phyloP scores from a whole-genome alignment of 2,329 filamentous ascomycete genomes.

The Hypoxylon sp. region DNA sequence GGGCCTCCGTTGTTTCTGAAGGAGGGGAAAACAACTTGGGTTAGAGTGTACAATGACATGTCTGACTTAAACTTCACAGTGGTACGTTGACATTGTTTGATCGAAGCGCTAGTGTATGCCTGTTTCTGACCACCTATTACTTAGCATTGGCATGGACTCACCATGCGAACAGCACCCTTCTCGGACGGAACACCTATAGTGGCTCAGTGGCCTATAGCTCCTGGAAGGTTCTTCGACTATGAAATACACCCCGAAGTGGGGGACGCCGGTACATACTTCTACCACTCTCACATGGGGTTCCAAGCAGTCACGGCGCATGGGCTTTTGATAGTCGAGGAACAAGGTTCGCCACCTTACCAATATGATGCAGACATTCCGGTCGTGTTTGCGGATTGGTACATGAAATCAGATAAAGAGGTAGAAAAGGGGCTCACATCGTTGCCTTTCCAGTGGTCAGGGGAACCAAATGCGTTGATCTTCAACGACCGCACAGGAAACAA shows the following conservation, averaged over 20 bases:
- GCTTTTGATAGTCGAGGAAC: slow-evolving; percentile 70
- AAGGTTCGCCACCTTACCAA: slow-evolving; percentile 64
- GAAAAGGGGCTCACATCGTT: slow-evolving; percentile 63
- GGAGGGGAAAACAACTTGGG: slow-evolving; percentile 67
- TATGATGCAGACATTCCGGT: slow-evolving; percentile 75
- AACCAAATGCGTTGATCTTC: slow-evolving; percentile 69
- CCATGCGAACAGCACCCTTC: slow-evolving; percentile 71
- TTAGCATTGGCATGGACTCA: slow-evolving; percentile 78
- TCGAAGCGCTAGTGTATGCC: slow-evolving; percentile 1
- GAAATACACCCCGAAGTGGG: slow-evolving; percentile 68
- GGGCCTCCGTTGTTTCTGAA: slow-evolving; percentile 65
- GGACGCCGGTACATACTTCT: slow-evolving; percentile 76
- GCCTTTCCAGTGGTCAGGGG: slow-evolving; percentile 72
- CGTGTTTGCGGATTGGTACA: slow-evolving; percentile 70
- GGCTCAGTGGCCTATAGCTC: slow-evolving; percentile 76
- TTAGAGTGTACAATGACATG: slow-evolving; percentile 72
- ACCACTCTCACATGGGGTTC: slow-evolving; percentile 77
- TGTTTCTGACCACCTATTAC: slow-evolving; percentile 30
- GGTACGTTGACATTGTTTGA: slow-evolving; percentile 55
- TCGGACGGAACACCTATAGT: slow-evolving; percentile 74
- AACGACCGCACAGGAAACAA: slow-evolving; percentile 67
- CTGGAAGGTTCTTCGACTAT: slow-evolving; percentile 76
- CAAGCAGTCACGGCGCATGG: slow-evolving; percentile 73
- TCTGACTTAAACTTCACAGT: slow-evolving; percentile 67
- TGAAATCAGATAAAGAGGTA: slow-evolving; percentile 66